Percentiles rank a stretch among this genome's conserved stretches.
These are phyloP conservation scores for Didymella keratinophila DNA, from an alignment of 2,329 filamentous ascomycete genomes.

Conservation along the genomic window DNA sequence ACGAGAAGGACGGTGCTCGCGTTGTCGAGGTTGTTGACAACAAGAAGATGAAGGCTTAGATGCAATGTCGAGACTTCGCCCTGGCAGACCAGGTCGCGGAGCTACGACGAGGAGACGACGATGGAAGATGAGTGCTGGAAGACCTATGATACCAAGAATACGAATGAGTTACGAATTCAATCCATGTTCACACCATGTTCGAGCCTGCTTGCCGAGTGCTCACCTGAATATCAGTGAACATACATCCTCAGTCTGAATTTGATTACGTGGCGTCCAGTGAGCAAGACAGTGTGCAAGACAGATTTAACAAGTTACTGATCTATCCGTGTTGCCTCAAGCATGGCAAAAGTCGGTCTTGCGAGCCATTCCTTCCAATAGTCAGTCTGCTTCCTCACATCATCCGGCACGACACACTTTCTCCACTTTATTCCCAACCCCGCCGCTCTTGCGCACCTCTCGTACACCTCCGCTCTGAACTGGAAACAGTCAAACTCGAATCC, in stretches of 20 bases:
- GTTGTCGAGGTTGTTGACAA: conserved; percentile 33
- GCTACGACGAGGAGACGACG: not conserved
- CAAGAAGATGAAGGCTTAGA: conserved; percentile 19
- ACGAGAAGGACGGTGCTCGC: conserved; percentile 38
- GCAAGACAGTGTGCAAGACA: too few relatives aligned
- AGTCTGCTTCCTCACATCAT: conserved; percentile 35
- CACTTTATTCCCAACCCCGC: conserved; percentile 35
- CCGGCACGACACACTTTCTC: conserved; percentile 32
- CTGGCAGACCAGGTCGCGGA: conserved; percentile 13
- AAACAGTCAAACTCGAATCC: conserved; percentile 39
- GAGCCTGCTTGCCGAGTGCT: not conserved
- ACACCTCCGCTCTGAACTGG: conserved; percentile 36
- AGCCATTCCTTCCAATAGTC: conserved; percentile 36
- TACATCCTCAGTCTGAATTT: not conserved
- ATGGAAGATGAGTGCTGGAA: not conserved
- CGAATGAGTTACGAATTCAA: conserved; percentile 10
- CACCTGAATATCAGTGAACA: too few relatives aligned
- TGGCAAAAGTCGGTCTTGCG: conserved; percentile 33
- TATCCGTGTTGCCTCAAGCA: conserved; percentile 28
- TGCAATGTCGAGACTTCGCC: conserved; percentile 3
- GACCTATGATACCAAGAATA: conserved; percentile 9
- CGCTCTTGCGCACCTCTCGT: conserved; percentile 36
- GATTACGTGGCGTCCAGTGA: not conserved
- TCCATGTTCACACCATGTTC: not conserved
- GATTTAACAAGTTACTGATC: too few relatives aligned